Evolutionary conservation across 1,284 basidiomycete genomes (phyloP), one percentile per base, ranked within the genome.

Genomic region (Trichosporon coremiiforme): DNA sequence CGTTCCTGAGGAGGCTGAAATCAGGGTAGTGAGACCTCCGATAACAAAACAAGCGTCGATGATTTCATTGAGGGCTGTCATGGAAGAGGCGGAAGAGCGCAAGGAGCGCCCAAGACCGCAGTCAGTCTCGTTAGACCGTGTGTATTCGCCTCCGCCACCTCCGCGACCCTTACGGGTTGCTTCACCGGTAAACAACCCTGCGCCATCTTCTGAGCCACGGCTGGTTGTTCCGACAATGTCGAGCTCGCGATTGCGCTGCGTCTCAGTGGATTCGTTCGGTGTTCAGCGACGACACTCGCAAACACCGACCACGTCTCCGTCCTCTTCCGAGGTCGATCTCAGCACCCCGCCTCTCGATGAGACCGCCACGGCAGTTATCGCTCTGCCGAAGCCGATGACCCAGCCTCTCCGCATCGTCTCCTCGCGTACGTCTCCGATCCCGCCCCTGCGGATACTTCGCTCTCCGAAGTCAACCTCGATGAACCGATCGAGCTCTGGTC

Each of bases 71-170:
- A 31, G 57, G 57, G 57, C 57, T n/a, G 9, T 62, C 17, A 62
- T 62, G 57, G 57, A 62, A n/a, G 29, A 62, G 20, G 57, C 57
- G n/a, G 57, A 35, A 15, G 29, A 62, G 57, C 57, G 57, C 0
- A 62, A 62, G 31, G 57, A 62, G 57, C 57, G 57, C 31, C 57
- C 57, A 7, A 15, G 57, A n/a, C 57, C 57, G n/a, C 35, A 62
- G 57, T 62, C 57, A 4, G 31, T 62, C 4, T 33, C 17, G 29
- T 33, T 62, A 31, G 57, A 62, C 57, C 57, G 57, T 31, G 57
- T 71, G 22, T 71, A 69, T 62, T 71, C 70, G 31, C 67, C 70
- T 1, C 70, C 70, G 1, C 70, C 70, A 10, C 70, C 70, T n/a
- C 70, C 70, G 10, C 70, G 64, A 2, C 67, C 67, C 20, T 31